Evolutionary conservation across 108 stramenopile genomes (phyloP).

Genomic region (Phaeodactylum tricornutum): DNA sequence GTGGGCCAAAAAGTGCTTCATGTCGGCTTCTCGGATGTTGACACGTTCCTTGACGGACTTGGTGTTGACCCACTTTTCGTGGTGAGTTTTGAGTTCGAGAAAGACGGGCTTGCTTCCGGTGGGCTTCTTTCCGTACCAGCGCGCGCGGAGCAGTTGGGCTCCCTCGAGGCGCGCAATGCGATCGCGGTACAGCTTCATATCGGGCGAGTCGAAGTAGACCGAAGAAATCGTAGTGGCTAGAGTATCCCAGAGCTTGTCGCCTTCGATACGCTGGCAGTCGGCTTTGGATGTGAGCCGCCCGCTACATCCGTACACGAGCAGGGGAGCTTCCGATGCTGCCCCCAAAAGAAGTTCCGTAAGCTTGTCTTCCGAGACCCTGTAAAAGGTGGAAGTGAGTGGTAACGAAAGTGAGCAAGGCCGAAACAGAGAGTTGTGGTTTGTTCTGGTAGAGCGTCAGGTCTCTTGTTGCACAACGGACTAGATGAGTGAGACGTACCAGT

Average conservation of each 20-base stretch:
- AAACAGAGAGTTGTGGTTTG: too few species aligned
- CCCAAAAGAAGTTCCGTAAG: slow-evolving; percentile 16
- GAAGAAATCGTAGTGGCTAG: slow-evolving; percentile 22
- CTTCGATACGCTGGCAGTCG: neutral
- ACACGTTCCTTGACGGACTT: slow-evolving; percentile 32
- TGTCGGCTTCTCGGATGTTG: slow-evolving; percentile 8
- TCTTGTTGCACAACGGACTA: too few species aligned
- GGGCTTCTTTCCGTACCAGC: slow-evolving; percentile 32
- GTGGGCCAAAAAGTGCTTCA: slow-evolving; percentile 3
- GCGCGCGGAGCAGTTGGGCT: slow-evolving; percentile 20
- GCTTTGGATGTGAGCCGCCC: neutral
- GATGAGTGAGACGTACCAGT: too few species aligned
- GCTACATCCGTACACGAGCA: slow-evolving; percentile 23
- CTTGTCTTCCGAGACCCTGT: slow-evolving; percentile 21
- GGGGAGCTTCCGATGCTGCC: slow-evolving; percentile 14
- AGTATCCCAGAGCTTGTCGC: slow-evolving; percentile 17
- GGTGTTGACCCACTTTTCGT: slow-evolving; percentile 22
- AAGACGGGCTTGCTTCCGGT: slow-evolving; percentile 13
- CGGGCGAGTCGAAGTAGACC: slow-evolving; percentile 27
- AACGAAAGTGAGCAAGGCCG: slow-evolving; percentile 4
- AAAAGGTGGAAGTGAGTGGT: slow-evolving; percentile 18
- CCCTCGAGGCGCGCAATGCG: slow-evolving; percentile 16
- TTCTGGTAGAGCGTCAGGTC: too few species aligned
- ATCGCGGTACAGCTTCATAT: slow-evolving; percentile 25
- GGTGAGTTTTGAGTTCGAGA: slow-evolving; percentile 32